A percentile compares a stretch with the other conserved stretches of the same genome.
phyloP scores from a whole-genome alignment of 345 rosid genomes.

The Salix udensis region DNA sequence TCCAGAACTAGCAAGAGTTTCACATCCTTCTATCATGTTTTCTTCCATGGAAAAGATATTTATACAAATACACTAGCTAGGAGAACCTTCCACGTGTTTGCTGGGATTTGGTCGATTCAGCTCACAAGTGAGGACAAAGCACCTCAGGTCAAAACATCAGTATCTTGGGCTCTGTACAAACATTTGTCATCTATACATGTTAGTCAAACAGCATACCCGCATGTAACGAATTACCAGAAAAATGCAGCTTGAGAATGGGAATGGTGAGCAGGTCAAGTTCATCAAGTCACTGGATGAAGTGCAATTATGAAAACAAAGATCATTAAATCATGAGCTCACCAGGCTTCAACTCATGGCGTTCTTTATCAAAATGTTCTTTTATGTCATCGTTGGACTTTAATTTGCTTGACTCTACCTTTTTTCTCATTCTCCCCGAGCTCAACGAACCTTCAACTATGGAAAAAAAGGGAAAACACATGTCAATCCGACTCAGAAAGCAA shows the following conservation, averaged over 20 bases:
- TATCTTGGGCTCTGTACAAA: constrained; percentile 29
- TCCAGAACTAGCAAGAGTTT: neutral
- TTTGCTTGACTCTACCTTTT: constrained; percentile 37
- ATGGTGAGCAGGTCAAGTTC: neutral
- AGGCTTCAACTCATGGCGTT: constrained; percentile 22
- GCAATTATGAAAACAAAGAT: neutral
- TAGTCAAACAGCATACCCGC: neutral
- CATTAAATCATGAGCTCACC: constrained; percentile 29
- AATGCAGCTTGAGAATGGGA: neutral
- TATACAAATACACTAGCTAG: neutral
- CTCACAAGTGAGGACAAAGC: neutral
- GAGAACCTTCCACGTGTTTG: neutral
- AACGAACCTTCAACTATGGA: constrained; percentile 67
- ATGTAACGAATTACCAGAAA: neutral
- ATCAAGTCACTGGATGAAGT: neutral
- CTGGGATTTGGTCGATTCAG: neutral
- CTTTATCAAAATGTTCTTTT: constrained; percentile 20
- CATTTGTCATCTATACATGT: constrained; percentile 4
- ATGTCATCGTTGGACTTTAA: constrained; percentile 20
- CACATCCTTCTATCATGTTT: neutral
- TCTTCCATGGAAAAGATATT: neutral
- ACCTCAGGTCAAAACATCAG: constrained; percentile 13
- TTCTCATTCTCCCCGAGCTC: constrained; percentile 52
- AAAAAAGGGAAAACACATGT: constrained; percentile 1
- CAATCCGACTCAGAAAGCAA: constrained; percentile 1